These are phyloP conservation scores for Naumovozyma castellii DNA, from an alignment of 805 yeast genomes.

Conservation along the genomic window DNA sequence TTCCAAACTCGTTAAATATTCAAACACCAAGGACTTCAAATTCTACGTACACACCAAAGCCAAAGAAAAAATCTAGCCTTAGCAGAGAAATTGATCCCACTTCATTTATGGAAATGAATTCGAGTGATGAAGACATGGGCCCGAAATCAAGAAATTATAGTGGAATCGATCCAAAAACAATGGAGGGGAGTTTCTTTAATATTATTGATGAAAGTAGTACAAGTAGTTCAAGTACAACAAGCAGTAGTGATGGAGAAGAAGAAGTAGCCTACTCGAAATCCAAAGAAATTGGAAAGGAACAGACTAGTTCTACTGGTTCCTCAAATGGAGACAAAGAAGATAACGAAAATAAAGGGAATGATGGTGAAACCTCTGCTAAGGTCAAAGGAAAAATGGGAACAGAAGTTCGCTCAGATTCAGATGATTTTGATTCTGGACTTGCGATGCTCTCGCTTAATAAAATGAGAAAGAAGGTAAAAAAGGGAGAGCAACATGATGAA, in stretches of 20 bases:
- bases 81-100: constrained; percentile 18
- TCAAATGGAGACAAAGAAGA: constrained; percentile 6
- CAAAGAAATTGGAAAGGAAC: background rate
- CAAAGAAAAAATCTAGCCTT: constrained; percentile 21
- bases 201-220: constrained; percentile 1
- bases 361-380: background rate
- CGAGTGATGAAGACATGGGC: background rate
- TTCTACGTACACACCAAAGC: constrained; percentile 6
- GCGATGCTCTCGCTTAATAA: constrained; percentile 24
- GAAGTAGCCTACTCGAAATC: constrained; percentile 1
- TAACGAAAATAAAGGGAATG: constrained; percentile 6
- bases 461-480: constrained; percentile 19
- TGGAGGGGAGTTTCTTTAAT: background rate
- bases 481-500: constrained; percentile 20
- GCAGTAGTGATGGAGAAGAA: constrained; percentile 3
- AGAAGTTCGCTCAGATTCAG: constrained; percentile 2
- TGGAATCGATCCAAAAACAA: background rate
- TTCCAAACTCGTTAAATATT: constrained; percentile 7
- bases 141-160: background rate
- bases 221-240: constrained; percentile 5
- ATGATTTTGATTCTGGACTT: constrained; percentile 19
- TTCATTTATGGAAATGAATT: background rate
- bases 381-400: background rate
- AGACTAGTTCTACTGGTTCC: constrained; percentile 5
- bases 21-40: constrained; percentile 7